Base-by-base conservation (phyloP, 2,329 filamentous ascomycete genomes). In the Mycosphaerella sp. region DNA sequence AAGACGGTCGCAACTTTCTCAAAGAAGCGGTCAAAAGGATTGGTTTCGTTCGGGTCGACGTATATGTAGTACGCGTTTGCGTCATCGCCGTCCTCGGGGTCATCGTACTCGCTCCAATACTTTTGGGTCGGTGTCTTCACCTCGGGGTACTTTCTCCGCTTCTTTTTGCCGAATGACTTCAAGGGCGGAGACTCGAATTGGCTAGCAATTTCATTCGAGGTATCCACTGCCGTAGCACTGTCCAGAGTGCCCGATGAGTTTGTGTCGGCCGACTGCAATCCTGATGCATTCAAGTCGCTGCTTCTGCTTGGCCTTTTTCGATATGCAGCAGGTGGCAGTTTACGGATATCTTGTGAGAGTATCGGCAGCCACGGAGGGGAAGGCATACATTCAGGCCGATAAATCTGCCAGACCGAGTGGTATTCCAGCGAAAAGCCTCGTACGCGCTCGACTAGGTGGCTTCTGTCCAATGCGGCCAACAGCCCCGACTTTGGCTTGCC, bases 81-180 rank as follows among this genome's bases (percentile, higher is more conserved):
- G 11, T 77, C 72, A 2, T 78, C 82, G 9, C 72, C 73, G 51
- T 90, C 86, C 67, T 88, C 89, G 7, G 86, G 87, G 66, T 91
- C 74, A 61, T 95, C 89, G 69, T 92, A 93, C 69, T 95, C 89
- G 69, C 88, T 92, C 88, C 89, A 95, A 67, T 92, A 93, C 56
- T 62, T 71, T 64, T 48, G 68, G 67, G 51, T 52, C 17, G 44
- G 26, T 34, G 55, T 21, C 23, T 49, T 44, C 3, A 55, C 57
- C 39, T 67, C 62, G 2, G 66, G 60, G 45, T 66, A 69, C 5
- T 66, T 57, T 34, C 65, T 69, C 47, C 68, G 66, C 32, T 67
- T 64, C 64, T 75, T 76, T 63, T 75, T 76, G 17, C 70, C 67
- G 57, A 74, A 76, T 5, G 72, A 70, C 38, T 68, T 69, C 6